Evolutionary conservation across 2,329 filamentous ascomycete species (phyloP).

Genomic region (Thermothelomyces thermophilus): DNA sequence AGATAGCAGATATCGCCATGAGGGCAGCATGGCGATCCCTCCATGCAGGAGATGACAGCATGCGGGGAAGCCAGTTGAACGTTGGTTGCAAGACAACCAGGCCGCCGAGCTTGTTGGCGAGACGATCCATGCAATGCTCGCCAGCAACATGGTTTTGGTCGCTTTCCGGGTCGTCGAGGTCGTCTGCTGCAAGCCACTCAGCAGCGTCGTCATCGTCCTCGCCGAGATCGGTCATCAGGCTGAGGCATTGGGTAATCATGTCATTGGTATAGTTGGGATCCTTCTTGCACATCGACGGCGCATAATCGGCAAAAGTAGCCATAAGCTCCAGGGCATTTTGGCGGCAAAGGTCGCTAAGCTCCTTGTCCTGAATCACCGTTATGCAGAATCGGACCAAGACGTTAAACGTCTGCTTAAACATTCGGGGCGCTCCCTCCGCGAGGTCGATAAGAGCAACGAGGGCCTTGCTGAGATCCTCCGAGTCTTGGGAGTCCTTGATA

Average conservation of each 20-base stretch:
- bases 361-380: conserved; percentile 92
- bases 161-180: conserved; percentile 92
- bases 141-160: conserved; percentile 96
- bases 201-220: conserved; percentile 88
- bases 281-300: conserved; percentile 90
- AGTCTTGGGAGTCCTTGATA: conserved; percentile 85
- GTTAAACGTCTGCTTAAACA: conserved; percentile 94
- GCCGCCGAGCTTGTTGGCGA: conserved; percentile 97
- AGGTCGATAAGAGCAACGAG: conserved; percentile 89
- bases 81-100: conserved; percentile 85
- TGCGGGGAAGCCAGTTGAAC: conserved; percentile 92
- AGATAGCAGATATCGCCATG: conserved; percentile 98
- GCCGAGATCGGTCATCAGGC: conserved; percentile 95
- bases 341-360: conserved; percentile 79
- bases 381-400: conserved; percentile 90
- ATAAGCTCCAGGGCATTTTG: conserved; percentile 96
- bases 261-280: conserved; percentile 85
- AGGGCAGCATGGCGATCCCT: conserved; percentile 91
- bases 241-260: conserved; percentile 98
- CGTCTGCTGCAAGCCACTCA: conserved; percentile 90
- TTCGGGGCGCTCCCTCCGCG: conserved; percentile 88
- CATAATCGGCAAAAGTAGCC: conserved; percentile 95
- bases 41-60: conserved; percentile 96
- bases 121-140: conserved; percentile 95
- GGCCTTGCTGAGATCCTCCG: conserved; percentile 83